Conservation (phyloP, 1,284 basidiomycete species). For the Ganoderma meredithae region DNA sequence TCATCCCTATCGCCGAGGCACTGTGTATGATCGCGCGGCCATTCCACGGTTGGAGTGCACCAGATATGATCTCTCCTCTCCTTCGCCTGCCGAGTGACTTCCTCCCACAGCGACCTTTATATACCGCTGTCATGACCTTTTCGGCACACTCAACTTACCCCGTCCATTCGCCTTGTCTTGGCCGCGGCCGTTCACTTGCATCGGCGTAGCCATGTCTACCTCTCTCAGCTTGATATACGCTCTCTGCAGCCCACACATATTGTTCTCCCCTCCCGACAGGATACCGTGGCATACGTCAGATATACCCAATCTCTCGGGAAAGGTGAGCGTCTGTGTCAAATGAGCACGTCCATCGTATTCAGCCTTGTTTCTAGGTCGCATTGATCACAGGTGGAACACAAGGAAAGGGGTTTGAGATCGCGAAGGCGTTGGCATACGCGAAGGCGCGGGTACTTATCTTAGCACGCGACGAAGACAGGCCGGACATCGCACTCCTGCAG, state of each 20-base stretch:
- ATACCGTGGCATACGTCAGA: constrained; percentile 4
- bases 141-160: neutral
- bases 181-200: neutral
- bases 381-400: constrained; percentile 53
- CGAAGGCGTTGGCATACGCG: constrained; percentile 46
- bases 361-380: constrained; percentile 37
- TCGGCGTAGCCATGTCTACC: neutral
- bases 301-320: constrained; percentile 22
- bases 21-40: neutral
- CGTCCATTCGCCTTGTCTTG: neutral
- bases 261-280: neutral
- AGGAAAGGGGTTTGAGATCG: constrained; percentile 52
- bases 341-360: neutral
- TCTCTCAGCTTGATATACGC: constrained; percentile 8
- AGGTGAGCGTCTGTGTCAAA: constrained; percentile 1
- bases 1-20: constrained; percentile 6
- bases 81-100: neutral
- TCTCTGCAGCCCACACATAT: neutral
- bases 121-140: neutral
- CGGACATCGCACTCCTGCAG: constrained; percentile 47
- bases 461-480: constrained; percentile 49
- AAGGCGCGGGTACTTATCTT: constrained; percentile 51
- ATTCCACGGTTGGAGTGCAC: neutral
- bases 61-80: neutral
- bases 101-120: neutral